Conservation (phyloP, 495 filamentous ascomycete species). For the Penicillium diatomitis region DNA sequence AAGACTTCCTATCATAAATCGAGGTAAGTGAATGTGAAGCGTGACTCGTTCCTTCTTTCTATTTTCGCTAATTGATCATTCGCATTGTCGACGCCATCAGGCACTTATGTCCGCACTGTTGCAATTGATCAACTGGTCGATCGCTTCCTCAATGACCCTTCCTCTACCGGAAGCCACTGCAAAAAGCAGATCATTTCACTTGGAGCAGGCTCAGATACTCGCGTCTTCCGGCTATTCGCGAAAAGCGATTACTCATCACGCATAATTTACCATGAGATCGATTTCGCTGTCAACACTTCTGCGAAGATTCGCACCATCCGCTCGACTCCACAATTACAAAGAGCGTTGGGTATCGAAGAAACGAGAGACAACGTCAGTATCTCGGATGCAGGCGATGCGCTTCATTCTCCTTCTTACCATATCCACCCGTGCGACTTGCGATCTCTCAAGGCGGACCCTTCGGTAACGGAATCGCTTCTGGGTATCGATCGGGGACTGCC, state of each 20-base stretch:
- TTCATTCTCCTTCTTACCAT: constrained; percentile 49
- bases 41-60: neutral
- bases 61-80: too few relatives aligned
- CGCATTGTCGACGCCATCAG: constrained; percentile 27
- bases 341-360: constrained; percentile 17
- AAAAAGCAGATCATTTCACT: constrained; percentile 84
- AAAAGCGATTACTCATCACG: constrained; percentile 7
- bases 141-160: constrained; percentile 48
- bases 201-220: constrained; percentile 88
- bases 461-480: constrained; percentile 15
- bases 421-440: constrained; percentile 81
- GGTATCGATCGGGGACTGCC: constrained; percentile 50
- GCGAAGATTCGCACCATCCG: constrained; percentile 52
- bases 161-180: constrained; percentile 4
- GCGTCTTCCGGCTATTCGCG: constrained; percentile 58
- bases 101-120: constrained; percentile 87
- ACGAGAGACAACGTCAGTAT: constrained; percentile 20
- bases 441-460: constrained; percentile 29
- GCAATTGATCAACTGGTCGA: constrained; percentile 75
- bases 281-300: constrained; percentile 67
- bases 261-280: constrained; percentile 83
- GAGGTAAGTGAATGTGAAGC: constrained; percentile 45
- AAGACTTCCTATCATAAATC: constrained; percentile 82
- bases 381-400: constrained; percentile 27
- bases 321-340: constrained; percentile 28